A percentile compares a stretch with the other conserved stretches of the same genome.
Evolutionary conservation across 306 rosid genomes (phyloP).

Genomic region (Vigna angularis): DNA sequence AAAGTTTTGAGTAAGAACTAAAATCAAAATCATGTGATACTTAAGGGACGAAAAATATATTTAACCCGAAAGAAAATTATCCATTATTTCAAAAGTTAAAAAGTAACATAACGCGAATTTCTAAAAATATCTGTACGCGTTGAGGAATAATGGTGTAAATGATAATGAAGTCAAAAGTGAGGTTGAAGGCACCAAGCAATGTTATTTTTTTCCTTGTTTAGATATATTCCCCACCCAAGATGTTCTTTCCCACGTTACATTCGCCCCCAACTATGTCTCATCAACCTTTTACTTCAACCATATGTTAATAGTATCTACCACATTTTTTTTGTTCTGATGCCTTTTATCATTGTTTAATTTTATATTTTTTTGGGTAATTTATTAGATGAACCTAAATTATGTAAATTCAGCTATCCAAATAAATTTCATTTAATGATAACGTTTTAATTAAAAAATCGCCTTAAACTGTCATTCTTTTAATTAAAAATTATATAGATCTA

Average conservation of each 20-base stretch:
- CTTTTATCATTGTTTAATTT: no score
- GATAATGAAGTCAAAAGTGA: neutral
- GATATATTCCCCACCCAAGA: constrained; percentile 40
- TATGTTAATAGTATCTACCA: neutral
- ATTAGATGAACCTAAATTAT: no score
- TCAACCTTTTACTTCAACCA: neutral
- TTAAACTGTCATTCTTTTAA: no score
- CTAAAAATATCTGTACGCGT: neutral
- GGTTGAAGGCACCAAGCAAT: neutral
- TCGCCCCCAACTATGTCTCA: neutral
- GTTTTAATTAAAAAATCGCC: no score
- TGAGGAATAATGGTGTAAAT: neutral
- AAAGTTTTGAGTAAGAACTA: no score
- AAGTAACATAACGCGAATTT: neutral
- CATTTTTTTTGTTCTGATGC: neutral
- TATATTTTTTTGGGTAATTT: no score
- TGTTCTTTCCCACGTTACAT: constrained; percentile 36
- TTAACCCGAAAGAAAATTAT: neutral
- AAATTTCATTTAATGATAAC: no score
- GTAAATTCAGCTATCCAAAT: no score
- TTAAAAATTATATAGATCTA: no score
- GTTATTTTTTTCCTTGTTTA: neutral
- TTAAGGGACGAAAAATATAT: no score
- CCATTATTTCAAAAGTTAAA: neutral
- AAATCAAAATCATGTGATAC: no score